Percentiles rank a stretch among this genome's conserved stretches.
phyloP scores from a whole-genome alignment of 2,329 filamentous ascomycete species.

The Botrytis fragariae region DNA sequence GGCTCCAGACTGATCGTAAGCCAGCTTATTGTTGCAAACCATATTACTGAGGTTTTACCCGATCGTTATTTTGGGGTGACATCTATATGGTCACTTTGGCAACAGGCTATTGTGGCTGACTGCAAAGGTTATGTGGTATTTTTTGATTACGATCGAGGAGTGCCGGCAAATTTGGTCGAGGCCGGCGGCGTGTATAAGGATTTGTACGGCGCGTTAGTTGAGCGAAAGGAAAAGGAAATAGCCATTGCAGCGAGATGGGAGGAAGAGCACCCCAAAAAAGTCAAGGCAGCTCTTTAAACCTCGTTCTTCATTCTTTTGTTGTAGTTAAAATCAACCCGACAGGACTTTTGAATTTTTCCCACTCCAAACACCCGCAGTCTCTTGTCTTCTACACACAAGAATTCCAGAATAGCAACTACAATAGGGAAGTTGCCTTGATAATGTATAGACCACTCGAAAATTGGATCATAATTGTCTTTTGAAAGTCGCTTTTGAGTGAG shows the following conservation, averaged over 20 bases:
- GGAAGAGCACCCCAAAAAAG: neutral
- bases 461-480: too few species aligned
- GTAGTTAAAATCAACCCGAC: too few species aligned
- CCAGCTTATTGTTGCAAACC: conserved; percentile 11
- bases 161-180: conserved; percentile 5
- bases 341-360: too few species aligned
- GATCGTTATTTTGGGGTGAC: conserved; percentile 13
- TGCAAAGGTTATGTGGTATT: conserved; percentile 1
- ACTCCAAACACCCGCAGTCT: too few species aligned
- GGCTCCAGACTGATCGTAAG: neutral
- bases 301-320: too few species aligned
- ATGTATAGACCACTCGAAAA: too few species aligned
- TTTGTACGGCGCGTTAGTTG: neutral
- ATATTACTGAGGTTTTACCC: neutral
- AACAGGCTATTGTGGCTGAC: conserved; percentile 8
- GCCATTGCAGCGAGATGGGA: conserved; percentile 1
- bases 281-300: neutral
- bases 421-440: too few species aligned
- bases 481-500: too few species aligned
- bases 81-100: conserved; percentile 2
- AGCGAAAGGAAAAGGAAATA: neutral
- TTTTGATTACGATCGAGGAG: neutral
- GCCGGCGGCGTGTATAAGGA: conserved; percentile 6
- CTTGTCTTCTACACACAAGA: too few species aligned
- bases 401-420: too few species aligned